A percentile compares a stretch with the other conserved stretches of the same genome.
Evolutionary conservation across 2,329 filamentous ascomycete species (phyloP).

Genomic region (Epichloe sp.): DNA sequence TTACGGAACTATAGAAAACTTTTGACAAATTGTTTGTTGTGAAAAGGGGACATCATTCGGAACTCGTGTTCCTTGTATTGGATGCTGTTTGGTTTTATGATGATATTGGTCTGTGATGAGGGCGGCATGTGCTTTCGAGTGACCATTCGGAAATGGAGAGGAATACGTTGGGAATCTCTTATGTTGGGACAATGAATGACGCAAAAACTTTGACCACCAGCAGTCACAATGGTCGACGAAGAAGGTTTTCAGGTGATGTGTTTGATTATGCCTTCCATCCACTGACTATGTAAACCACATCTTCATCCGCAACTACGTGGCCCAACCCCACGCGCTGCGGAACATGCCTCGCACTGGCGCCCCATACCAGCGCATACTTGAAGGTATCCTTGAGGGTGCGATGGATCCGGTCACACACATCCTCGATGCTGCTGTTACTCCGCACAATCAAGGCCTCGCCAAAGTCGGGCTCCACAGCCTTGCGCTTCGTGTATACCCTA

Average conservation of each 20-base stretch:
- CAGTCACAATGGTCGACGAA: background rate
- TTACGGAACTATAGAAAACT: background rate
- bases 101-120: background rate
- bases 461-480: slow-evolving; percentile 83
- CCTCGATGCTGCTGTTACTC: slow-evolving; percentile 77
- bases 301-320: slow-evolving; percentile 62
- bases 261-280: slow-evolving; percentile 44
- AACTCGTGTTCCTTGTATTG: background rate
- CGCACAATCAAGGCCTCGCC: slow-evolving; percentile 85
- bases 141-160: background rate
- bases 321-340: slow-evolving; percentile 83
- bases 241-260: background rate
- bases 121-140: background rate
- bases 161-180: background rate
- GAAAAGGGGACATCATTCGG: background rate
- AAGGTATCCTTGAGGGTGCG: slow-evolving; percentile 93
- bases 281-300: slow-evolving; percentile 55
- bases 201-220: background rate
- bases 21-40: background rate
- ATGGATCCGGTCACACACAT: slow-evolving; percentile 94
- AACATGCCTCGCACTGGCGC: slow-evolving; percentile 85
- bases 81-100: background rate
- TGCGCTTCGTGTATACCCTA: slow-evolving; percentile 91
- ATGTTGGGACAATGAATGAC: background rate
- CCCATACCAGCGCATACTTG: slow-evolving; percentile 98